Evolutionary conservation across 1,139 yeast genomes (phyloP).

Genomic region (Saccharomycopsis crataegensis): DNA sequence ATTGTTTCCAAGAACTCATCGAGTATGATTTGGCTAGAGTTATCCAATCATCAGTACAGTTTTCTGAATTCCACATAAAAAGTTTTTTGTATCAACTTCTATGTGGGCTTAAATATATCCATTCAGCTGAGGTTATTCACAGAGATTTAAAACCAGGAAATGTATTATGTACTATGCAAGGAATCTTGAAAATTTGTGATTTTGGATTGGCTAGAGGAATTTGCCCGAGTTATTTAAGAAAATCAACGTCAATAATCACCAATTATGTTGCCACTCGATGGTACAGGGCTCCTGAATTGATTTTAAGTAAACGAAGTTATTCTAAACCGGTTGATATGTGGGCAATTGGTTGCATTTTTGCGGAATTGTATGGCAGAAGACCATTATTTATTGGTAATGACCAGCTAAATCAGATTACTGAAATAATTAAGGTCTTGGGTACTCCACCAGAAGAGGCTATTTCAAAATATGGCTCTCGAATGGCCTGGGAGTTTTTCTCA

Average conservation of each 20-base stretch:
- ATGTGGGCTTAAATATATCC: constrained; percentile 76
- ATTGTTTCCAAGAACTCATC: constrained; percentile 75
- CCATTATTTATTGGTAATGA: constrained; percentile 69
- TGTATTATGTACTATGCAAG: constrained; percentile 64
- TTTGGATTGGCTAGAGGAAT: constrained; percentile 85
- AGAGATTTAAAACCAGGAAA: constrained; percentile 85
- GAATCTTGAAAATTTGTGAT: constrained; percentile 73
- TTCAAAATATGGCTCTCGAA: constrained; percentile 28
- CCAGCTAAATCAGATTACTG: constrained; percentile 54
- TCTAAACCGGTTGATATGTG: constrained; percentile 64
- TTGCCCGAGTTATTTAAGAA: constrained; percentile 36
- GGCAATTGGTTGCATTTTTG: constrained; percentile 79
- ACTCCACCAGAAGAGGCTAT: constrained; percentile 43
- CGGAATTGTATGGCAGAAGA: constrained; percentile 62
- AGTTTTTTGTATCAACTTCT: constrained; percentile 69
- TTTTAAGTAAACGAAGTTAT: constrained; percentile 51
- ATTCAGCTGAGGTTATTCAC: constrained; percentile 79
- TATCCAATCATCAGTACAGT: constrained; percentile 65
- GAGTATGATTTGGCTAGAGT: constrained; percentile 76
- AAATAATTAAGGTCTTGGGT: constrained; percentile 58
- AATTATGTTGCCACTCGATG: constrained; percentile 91
- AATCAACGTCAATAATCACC: constrained; percentile 43
- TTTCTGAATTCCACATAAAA: constrained; percentile 79
- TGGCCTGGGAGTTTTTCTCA: constrained; percentile 34
- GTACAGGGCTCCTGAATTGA: constrained; percentile 92